Conservation (phyloP, 2,329 filamentous ascomycete genomes). For the Setomelanomma holmii region DNA sequence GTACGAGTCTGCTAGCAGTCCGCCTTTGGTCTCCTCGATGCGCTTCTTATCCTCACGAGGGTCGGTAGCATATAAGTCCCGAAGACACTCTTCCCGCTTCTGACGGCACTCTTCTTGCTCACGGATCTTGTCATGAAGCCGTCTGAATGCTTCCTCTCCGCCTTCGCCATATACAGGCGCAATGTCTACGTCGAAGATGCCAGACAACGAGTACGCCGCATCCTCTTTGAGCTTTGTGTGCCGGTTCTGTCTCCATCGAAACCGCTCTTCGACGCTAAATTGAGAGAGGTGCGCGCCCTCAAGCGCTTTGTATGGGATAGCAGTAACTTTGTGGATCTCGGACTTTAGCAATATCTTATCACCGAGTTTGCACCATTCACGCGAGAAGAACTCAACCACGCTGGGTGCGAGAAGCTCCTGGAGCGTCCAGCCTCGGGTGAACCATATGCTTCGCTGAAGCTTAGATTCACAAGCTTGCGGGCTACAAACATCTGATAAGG, state of each 20-base stretch:
- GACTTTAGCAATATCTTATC: no score
- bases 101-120: no score
- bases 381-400: no score
- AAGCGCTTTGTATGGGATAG: no score
- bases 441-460: no score
- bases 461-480: no score
- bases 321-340: no score
- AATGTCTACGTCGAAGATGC: slow-evolving; percentile 15
- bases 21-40: no score
- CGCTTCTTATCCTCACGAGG: slow-evolving; percentile 8
- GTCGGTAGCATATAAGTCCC: slow-evolving; percentile 3
- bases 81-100: not conserved
- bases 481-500: no score
- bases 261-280: slow-evolving; percentile 13
- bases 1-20: slow-evolving; percentile 6
- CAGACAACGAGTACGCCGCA: slow-evolving; percentile 6
- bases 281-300: not conserved
- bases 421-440: no score
- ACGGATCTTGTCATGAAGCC: slow-evolving; percentile 14
- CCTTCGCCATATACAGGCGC: slow-evolving; percentile 6
- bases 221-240: slow-evolving; percentile 15
- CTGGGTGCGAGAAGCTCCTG: no score
- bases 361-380: no score
- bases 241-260: slow-evolving; percentile 11
- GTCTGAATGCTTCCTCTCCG: slow-evolving; percentile 12